A percentile compares a stretch with the other conserved stretches of the same genome.
These are phyloP conservation scores for Podaxis sp. DNA, from an alignment of 768 basidiomycete genomes.

Conservation along the genomic window DNA sequence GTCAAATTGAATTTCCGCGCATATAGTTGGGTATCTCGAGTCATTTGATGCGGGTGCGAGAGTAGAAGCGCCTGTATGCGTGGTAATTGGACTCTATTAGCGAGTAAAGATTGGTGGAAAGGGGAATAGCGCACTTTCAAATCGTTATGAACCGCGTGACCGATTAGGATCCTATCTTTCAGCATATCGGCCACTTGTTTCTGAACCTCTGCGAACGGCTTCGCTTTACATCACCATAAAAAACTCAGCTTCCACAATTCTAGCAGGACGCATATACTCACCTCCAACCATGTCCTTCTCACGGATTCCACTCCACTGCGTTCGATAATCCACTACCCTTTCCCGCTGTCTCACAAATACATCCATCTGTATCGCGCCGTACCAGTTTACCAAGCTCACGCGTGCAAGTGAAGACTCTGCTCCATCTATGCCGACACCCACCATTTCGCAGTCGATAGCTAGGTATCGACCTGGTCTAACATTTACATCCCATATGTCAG, in stretches of 20 bases:
- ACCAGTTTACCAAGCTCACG: slow-evolving; percentile 86
- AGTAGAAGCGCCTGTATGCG: slow-evolving; percentile 57
- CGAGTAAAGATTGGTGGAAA: not conserved
- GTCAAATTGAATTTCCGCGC: slow-evolving; percentile 57
- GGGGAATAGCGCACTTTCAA: slow-evolving; percentile 55
- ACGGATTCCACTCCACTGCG: slow-evolving; percentile 84
- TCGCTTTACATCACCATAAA: slow-evolving; percentile 43
- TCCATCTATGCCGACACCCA: slow-evolving; percentile 86
- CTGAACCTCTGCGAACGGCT: slow-evolving; percentile 77
- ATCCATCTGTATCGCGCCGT: slow-evolving; percentile 78
- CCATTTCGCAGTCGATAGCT: slow-evolving; percentile 97
- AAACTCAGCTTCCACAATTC: not conserved
- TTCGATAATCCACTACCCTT: slow-evolving; percentile 89
- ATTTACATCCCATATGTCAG: not conserved
- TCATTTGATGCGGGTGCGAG: slow-evolving; percentile 62
- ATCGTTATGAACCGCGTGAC: slow-evolving; percentile 92
- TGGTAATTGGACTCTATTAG: slow-evolving; percentile 10
- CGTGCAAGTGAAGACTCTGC: slow-evolving; percentile 83
- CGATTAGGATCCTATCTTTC: slow-evolving; percentile 77
- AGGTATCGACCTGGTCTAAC: slow-evolving; percentile 69
- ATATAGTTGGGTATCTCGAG: slow-evolving; percentile 69
- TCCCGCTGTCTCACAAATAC: slow-evolving; percentile 86
- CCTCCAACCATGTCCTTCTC: slow-evolving; percentile 70
- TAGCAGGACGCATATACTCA: slow-evolving; percentile 23
- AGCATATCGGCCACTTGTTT: slow-evolving; percentile 72